Conservation (phyloP, 2,329 filamentous ascomycete species). For the Aspergillus uvarum region DNA sequence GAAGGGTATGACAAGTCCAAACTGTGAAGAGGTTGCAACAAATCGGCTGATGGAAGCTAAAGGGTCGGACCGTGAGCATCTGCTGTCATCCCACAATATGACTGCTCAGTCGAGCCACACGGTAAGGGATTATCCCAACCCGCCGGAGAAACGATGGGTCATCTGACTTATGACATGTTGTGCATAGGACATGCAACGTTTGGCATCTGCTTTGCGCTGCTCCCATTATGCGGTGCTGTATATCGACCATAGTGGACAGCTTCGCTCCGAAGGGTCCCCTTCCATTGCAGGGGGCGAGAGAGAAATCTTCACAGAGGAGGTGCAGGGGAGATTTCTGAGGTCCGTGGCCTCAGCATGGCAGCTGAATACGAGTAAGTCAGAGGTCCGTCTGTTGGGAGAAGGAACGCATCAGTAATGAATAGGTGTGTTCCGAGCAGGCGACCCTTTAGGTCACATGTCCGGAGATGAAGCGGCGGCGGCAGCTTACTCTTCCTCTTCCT, state of each 20-base stretch:
- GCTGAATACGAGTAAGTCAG: slow-evolving; percentile 26
- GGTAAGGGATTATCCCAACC: slow-evolving; percentile 14
- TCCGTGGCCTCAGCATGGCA: slow-evolving; percentile 24
- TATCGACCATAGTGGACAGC: slow-evolving; percentile 35
- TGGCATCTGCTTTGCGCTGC: slow-evolving; percentile 27
- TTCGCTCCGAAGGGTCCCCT: slow-evolving; percentile 32
- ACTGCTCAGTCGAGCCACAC: slow-evolving; percentile 20
- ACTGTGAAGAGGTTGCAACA: slow-evolving; percentile 17
- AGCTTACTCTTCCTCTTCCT: not conserved
- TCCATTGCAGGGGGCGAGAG: slow-evolving; percentile 34
- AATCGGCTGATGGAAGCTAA: slow-evolving; percentile 15
- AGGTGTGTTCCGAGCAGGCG: not conserved
- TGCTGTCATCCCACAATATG: slow-evolving; percentile 22
- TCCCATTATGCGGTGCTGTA: slow-evolving; percentile 41
- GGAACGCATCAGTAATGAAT: not conserved
- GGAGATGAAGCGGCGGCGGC: slow-evolving; percentile 13
- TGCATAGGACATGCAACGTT: slow-evolving; percentile 20
- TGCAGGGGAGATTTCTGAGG: slow-evolving; percentile 36
- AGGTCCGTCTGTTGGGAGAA: not conserved
- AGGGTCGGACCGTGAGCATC: slow-evolving; percentile 17
- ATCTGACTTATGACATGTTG: slow-evolving; percentile 12
- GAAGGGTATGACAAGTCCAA: slow-evolving; percentile 17
- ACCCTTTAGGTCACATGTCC: slow-evolving; percentile 12
- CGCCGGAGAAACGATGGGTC: not conserved
- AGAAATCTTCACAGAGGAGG: slow-evolving; percentile 38